phyloP scores from a whole-genome alignment of 176 grass and related monocot species.

The Microstegium vimineum region DNA sequence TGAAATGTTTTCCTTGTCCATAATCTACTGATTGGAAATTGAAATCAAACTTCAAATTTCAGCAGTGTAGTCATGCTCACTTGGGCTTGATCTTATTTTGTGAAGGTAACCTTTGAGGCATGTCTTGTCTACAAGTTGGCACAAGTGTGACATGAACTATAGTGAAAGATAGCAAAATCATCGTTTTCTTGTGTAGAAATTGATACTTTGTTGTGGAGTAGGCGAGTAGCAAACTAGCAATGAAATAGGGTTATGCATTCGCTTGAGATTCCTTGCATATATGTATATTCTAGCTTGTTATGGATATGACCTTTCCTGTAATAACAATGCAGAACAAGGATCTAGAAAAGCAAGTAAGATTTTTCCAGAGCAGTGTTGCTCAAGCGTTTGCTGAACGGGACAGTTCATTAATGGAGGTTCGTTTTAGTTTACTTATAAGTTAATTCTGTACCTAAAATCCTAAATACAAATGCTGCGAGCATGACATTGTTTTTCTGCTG shows the following conservation, averaged over 20 bases:
- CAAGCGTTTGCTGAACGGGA: slow-evolving; percentile 91
- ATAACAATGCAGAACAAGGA: slow-evolving; percentile 80
- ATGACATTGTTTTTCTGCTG: slow-evolving; percentile 8
- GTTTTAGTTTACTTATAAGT: slow-evolving; percentile 30
- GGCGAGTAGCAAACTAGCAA: background rate
- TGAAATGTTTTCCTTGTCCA: background rate
- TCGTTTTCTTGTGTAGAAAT: background rate
- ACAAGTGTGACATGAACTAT: background rate
- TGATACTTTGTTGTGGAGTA: slow-evolving; percentile 13
- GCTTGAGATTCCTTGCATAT: slow-evolving; percentile 2
- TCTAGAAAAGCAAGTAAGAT: slow-evolving; percentile 87
- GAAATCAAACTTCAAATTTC: background rate
- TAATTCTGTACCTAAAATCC: slow-evolving; percentile 17
- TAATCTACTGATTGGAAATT: background rate
- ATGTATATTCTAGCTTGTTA: background rate
- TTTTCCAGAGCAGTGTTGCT: slow-evolving; percentile 94
- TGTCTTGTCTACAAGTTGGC: background rate
- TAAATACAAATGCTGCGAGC: background rate
- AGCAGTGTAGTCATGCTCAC: background rate
- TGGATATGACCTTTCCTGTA: slow-evolving; percentile 7
- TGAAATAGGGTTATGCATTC: background rate
- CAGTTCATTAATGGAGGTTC: slow-evolving; percentile 82
- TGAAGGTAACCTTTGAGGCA: background rate
- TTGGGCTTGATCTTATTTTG: background rate
- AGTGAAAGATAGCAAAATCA: background rate